A percentile compares a stretch with the other conserved stretches of the same genome.
Conservation (phyloP, 768 basidiomycete species). For the Paxillus rubicundulus region DNA sequence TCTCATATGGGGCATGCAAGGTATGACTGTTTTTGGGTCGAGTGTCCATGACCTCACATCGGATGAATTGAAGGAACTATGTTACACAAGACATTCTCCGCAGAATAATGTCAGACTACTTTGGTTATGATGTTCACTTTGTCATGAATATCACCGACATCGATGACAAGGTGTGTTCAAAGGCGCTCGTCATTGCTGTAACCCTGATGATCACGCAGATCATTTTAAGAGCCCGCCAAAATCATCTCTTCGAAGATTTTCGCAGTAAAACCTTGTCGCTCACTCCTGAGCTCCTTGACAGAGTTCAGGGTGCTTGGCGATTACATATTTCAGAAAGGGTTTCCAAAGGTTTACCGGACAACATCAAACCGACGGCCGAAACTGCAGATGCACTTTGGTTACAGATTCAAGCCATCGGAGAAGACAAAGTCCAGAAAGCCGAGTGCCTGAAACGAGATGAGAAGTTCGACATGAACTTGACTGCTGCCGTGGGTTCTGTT, state of each 20-base stretch:
- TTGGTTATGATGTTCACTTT: slow-evolving; percentile 96
- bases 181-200: neutral
- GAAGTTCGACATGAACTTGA: slow-evolving; percentile 89
- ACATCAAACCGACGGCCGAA: slow-evolving; percentile 46
- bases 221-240: slow-evolving; percentile 85
- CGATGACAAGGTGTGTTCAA: slow-evolving; percentile 83
- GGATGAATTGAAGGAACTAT: slow-evolving; percentile 73
- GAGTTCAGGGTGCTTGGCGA: slow-evolving; percentile 63
- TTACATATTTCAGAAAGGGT: slow-evolving; percentile 63
- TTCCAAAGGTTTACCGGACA: slow-evolving; percentile 56
- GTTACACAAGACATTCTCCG: slow-evolving; percentile 88
- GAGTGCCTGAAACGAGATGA: slow-evolving; percentile 78
- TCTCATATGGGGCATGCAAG: slow-evolving; percentile 99
- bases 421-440: slow-evolving; percentile 62
- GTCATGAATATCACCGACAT: slow-evolving; percentile 99
- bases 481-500: slow-evolving; percentile 60
- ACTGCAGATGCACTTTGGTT: slow-evolving; percentile 55
- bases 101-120: slow-evolving; percentile 92
- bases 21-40: slow-evolving; percentile 40
- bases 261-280: slow-evolving; percentile 52
- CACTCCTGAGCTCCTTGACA: slow-evolving; percentile 53
- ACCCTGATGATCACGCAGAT: slow-evolving; percentile 55
- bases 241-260: slow-evolving; percentile 65
- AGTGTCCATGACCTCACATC: slow-evolving; percentile 1
- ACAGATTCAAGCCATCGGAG: slow-evolving; percentile 46